phyloP scores from a whole-genome alignment of 352 stramenopile genomes.

The Aphanomyces astaci region DNA sequence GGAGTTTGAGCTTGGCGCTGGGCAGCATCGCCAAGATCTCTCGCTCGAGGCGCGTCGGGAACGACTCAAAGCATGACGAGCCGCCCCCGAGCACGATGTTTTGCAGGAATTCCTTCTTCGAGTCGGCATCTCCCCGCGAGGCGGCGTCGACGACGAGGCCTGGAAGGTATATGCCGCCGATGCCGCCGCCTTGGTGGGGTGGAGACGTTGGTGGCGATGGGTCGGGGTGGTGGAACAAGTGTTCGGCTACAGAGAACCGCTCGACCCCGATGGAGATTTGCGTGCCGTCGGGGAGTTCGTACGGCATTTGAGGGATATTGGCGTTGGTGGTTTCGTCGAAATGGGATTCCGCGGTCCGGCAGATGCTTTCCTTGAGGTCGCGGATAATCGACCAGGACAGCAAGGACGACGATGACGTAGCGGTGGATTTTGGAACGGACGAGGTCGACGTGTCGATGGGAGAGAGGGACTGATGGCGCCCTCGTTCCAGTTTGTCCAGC shows the following conservation, averaged over 20 bases:
- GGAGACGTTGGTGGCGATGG: too few species aligned
- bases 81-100: slow-evolving; percentile 74
- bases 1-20: slow-evolving; percentile 49
- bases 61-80: slow-evolving; percentile 75
- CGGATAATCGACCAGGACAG: slow-evolving; percentile 50
- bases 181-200: not conserved
- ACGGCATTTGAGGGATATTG: slow-evolving; percentile 65
- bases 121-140: slow-evolving; percentile 58
- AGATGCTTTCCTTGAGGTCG: slow-evolving; percentile 73
- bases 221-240: slow-evolving; percentile 58
- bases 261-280: slow-evolving; percentile 78
- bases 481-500: slow-evolving; percentile 30
- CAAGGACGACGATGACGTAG: not conserved
- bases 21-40: slow-evolving; percentile 55
- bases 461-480: slow-evolving; percentile 30
- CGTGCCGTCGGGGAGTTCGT: slow-evolving; percentile 76
- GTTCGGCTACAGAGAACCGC: slow-evolving; percentile 82
- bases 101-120: slow-evolving; percentile 73
- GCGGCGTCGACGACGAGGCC: slow-evolving; percentile 57
- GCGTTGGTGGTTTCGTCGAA: slow-evolving; percentile 70
- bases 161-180: slow-evolving; percentile 43
- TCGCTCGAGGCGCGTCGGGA: slow-evolving; percentile 60
- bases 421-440: slow-evolving; percentile 2
- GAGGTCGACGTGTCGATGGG: slow-evolving; percentile 26
- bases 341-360: slow-evolving; percentile 52